These are phyloP conservation scores for Barnettozyma californica DNA, from an alignment of 805 yeast genomes.

Conservation along the genomic window DNA sequence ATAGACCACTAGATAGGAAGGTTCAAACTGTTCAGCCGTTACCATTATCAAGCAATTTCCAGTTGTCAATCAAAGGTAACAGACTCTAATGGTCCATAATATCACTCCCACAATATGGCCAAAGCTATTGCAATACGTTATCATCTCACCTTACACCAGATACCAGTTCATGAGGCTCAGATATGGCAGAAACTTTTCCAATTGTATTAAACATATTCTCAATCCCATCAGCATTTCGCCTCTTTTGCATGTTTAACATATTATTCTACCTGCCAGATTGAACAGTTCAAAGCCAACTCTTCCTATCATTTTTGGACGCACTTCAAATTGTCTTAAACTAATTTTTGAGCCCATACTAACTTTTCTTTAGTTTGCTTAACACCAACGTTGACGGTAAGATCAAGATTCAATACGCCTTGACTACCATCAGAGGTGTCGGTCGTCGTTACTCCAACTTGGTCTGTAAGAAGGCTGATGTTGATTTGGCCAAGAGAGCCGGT, in stretches of 20 bases:
- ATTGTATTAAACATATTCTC: too few species aligned
- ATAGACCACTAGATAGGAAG: background rate
- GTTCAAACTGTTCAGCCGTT: background rate
- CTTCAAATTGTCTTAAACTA: background rate
- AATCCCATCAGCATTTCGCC: background rate
- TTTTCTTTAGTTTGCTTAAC: conserved; percentile 80
- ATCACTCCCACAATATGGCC: background rate
- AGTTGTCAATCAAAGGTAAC: background rate
- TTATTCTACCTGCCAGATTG: too few species aligned
- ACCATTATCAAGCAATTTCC: background rate
- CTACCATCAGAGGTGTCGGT: conserved; percentile 99
- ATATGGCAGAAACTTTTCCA: too few species aligned
- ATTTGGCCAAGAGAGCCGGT: conserved; percentile 98
- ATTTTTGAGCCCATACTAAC: conserved; percentile 30
- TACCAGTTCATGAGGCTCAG: too few species aligned
- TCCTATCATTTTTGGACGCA: background rate
- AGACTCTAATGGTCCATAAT: background rate
- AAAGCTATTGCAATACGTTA: background rate
- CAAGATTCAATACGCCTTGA: conserved; percentile 99
- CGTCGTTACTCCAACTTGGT: conserved; percentile 99
- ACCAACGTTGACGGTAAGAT: conserved; percentile 99
- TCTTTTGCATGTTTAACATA: too few species aligned
- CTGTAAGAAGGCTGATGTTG: conserved; percentile 99
- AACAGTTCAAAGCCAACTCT: background rate
- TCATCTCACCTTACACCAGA: background rate